Conservation (phyloP, 257 asterid species). For the Lantana camara region DNA sequence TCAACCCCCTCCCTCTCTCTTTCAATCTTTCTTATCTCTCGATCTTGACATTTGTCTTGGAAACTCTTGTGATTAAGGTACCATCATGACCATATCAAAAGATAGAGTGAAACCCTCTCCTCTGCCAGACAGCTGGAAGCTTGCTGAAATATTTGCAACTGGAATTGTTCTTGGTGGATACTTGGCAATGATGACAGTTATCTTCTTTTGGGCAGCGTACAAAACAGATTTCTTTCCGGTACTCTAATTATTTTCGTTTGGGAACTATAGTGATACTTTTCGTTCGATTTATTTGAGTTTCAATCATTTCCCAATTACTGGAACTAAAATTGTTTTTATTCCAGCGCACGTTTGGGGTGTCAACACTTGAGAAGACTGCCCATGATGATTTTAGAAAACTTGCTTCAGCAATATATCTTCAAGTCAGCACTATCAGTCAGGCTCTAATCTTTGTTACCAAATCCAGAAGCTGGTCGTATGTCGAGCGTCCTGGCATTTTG, state of each 20-base stretch:
- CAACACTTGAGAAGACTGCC: slow-evolving; percentile 78
- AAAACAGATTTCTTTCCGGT: slow-evolving; percentile 81
- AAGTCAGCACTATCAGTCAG: slow-evolving; percentile 89
- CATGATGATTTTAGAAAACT: slow-evolving; percentile 83
- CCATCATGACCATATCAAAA: slow-evolving; percentile 88
- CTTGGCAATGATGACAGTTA: slow-evolving; percentile 88
- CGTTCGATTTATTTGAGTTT: not conserved
- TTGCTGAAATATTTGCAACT: slow-evolving; percentile 75
- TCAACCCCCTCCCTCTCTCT: not conserved
- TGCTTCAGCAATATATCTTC: slow-evolving; percentile 83
- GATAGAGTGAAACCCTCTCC: slow-evolving; percentile 92
- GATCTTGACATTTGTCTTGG: slow-evolving; percentile 4
- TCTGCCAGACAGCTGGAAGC: slow-evolving; percentile 89
- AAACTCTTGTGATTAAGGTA: slow-evolving; percentile 45
- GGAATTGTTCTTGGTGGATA: slow-evolving; percentile 82
- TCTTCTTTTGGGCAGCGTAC: slow-evolving; percentile 84
- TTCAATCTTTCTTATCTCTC: not conserved
- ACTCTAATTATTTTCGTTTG: slow-evolving; percentile 14
- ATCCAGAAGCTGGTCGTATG: slow-evolving; percentile 80
- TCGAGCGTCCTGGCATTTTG: slow-evolving; percentile 79
- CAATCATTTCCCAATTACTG: not conserved
- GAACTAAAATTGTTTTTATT: not conserved
- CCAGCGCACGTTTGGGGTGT: slow-evolving; percentile 67
- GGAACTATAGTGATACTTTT: not conserved
- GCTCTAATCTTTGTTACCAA: slow-evolving; percentile 84